phyloP scores from a whole-genome alignment of 1,139 yeast species.

The Pneumocystis canis region DNA sequence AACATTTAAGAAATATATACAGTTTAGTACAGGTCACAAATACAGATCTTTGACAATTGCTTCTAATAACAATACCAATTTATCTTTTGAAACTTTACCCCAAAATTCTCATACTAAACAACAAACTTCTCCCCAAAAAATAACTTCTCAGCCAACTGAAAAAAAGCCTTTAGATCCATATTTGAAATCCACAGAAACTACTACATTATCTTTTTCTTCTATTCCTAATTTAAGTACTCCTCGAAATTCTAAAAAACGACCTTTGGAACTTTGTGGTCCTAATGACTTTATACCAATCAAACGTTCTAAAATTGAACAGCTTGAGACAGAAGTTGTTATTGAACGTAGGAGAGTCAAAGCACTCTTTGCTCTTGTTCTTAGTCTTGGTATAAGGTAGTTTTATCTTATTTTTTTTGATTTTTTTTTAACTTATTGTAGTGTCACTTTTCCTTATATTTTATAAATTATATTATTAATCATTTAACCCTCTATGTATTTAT shows the following conservation, averaged over 20 bases:
- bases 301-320: constrained; percentile 7
- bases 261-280: background rate
- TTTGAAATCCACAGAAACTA: background rate
- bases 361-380: constrained; percentile 11
- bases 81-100: background rate
- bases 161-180: background rate
- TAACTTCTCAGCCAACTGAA: background rate
- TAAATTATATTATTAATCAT: background rate
- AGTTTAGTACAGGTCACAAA: background rate
- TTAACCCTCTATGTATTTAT: background rate
- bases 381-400: constrained; percentile 6
- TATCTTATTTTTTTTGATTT: background rate
- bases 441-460: background rate
- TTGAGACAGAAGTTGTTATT: constrained; percentile 11
- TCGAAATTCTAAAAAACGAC: background rate
- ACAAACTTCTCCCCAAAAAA: background rate
- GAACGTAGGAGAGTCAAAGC: constrained; percentile 13
- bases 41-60: background rate
- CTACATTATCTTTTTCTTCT: background rate
- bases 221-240: background rate
- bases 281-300: constrained; percentile 6
- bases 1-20: background rate
- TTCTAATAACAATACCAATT: background rate
- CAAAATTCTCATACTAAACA: background rate
- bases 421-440: background rate